A percentile compares a stretch with the other conserved stretches of the same genome.
These are phyloP conservation scores for Tetragonia tetragonoides DNA, from an alignment of 148 eudicot genomes.

Conservation along the genomic window DNA sequence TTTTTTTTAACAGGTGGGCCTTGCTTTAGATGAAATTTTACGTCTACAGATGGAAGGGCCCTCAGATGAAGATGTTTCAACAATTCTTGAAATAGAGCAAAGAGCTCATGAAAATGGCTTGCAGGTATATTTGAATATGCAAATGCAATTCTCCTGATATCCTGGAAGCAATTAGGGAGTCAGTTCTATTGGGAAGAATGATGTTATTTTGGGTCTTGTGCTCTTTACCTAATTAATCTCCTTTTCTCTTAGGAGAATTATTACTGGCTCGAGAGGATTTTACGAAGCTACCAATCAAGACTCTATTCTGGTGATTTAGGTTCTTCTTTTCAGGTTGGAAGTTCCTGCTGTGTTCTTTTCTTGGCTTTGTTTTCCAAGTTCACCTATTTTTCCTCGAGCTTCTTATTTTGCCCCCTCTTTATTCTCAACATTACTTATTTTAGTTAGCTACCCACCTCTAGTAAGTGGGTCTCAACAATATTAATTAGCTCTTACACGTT, in stretches of 20 bases:
- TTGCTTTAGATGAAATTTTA: conserved; percentile 73
- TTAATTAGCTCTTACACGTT: neutral
- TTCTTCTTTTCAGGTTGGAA: conserved; percentile 64
- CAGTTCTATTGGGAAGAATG: neutral
- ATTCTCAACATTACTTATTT: no score
- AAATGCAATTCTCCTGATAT: neutral
- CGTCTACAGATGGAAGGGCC: conserved; percentile 86
- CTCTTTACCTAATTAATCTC: neutral
- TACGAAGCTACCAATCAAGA: conserved; percentile 87
- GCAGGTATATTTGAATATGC: conserved; percentile 43
- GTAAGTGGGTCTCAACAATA: no score
- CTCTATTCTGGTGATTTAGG: conserved; percentile 74
- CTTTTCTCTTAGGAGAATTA: conserved; percentile 57
- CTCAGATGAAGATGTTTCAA: conserved; percentile 61
- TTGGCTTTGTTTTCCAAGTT: neutral
- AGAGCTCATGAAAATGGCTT: conserved; percentile 86
- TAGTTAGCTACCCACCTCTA: no score
- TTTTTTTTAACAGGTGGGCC: conserved; percentile 54
- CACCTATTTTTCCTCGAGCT: neutral
- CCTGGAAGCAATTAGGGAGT: neutral
- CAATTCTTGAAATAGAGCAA: conserved; percentile 80
- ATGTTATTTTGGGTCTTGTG: neutral
- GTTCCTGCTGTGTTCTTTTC: neutral
- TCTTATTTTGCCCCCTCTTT: neutral
- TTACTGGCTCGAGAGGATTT: conserved; percentile 78